phyloP scores from a whole-genome alignment of 2,329 filamentous ascomycete genomes.

The Penicillium carneum region DNA sequence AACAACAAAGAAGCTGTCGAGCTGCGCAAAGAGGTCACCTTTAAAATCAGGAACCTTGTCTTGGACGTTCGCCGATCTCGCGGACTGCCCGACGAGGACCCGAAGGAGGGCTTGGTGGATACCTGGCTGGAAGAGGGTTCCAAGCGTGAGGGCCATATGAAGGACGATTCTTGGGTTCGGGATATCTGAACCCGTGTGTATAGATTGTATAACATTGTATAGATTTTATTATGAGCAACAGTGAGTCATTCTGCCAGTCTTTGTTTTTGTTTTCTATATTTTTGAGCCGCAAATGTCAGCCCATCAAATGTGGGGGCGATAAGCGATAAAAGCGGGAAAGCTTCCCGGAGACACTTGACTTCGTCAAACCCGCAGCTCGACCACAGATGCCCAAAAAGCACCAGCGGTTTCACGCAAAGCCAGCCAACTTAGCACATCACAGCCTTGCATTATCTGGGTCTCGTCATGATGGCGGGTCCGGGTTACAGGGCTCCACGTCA shows the following conservation, averaged over 20 bases:
- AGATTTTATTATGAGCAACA: constrained; percentile 18
- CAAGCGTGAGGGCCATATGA: constrained; percentile 63
- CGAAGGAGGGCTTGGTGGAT: constrained; percentile 76
- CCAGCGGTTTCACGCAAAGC: constrained; percentile 51
- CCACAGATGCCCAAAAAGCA: constrained; percentile 58
- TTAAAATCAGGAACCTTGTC: constrained; percentile 78
- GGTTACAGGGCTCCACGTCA: constrained; percentile 30
- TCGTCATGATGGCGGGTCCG: constrained; percentile 40
- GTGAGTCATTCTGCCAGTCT: not conserved
- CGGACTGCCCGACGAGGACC: constrained; percentile 81
- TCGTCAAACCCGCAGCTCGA: constrained; percentile 23
- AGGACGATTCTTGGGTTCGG: constrained; percentile 67
- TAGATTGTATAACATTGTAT: constrained; percentile 31
- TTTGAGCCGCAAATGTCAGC: constrained; percentile 1
- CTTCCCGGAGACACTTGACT: constrained; percentile 4
- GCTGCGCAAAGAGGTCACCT: constrained; percentile 80
- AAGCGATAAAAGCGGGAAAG: constrained; percentile 17
- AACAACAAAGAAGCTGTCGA: constrained; percentile 76
- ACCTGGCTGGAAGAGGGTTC: constrained; percentile 73
- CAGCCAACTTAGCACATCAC: constrained; percentile 51
- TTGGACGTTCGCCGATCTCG: constrained; percentile 74
- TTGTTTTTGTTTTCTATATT: not conserved
- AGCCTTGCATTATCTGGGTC: constrained; percentile 43
- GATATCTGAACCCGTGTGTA: constrained; percentile 55
- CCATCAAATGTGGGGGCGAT: constrained; percentile 15